Conservation (phyloP, 148 eudicot genomes). For the Chenopodium quinoa region DNA sequence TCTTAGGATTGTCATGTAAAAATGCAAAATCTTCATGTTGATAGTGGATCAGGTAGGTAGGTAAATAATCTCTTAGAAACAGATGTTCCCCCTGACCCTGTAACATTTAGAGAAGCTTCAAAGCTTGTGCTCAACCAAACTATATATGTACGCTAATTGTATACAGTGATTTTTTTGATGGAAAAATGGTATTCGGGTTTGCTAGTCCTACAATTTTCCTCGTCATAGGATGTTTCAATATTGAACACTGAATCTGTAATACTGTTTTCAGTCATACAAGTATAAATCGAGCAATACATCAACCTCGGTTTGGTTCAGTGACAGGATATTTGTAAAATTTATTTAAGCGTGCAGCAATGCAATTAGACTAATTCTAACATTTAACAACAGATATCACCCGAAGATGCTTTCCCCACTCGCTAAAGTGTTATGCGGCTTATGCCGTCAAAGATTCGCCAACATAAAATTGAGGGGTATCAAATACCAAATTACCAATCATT, state of each 20-base stretch:
- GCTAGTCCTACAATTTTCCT: background rate
- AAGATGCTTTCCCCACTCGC: background rate
- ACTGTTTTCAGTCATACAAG: too few relatives aligned
- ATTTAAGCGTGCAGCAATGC: too few relatives aligned
- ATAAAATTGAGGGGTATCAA: background rate
- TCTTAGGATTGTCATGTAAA: conserved; percentile 26
- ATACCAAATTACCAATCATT: background rate
- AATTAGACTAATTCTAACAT: too few relatives aligned
- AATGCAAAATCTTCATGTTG: conserved; percentile 17
- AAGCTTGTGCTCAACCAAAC: background rate
- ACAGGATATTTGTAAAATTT: too few relatives aligned
- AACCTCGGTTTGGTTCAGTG: too few relatives aligned
- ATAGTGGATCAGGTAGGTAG: conserved; percentile 26
- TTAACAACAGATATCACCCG: background rate
- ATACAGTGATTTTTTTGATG: conserved; percentile 3
- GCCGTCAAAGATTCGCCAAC: background rate
- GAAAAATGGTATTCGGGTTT: background rate
- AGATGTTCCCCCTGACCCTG: conserved; percentile 26
- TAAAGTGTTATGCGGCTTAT: background rate
- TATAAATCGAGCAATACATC: background rate
- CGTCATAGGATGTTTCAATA: background rate
- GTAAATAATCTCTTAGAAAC: conserved; percentile 21
- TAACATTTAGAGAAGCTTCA: conserved; percentile 5
- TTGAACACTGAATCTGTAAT: background rate
- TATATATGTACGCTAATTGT: conserved; percentile 11